These are phyloP conservation scores for Huntiella moniliformis DNA, from an alignment of 2,329 filamentous ascomycete species.

Conservation along the genomic window DNA sequence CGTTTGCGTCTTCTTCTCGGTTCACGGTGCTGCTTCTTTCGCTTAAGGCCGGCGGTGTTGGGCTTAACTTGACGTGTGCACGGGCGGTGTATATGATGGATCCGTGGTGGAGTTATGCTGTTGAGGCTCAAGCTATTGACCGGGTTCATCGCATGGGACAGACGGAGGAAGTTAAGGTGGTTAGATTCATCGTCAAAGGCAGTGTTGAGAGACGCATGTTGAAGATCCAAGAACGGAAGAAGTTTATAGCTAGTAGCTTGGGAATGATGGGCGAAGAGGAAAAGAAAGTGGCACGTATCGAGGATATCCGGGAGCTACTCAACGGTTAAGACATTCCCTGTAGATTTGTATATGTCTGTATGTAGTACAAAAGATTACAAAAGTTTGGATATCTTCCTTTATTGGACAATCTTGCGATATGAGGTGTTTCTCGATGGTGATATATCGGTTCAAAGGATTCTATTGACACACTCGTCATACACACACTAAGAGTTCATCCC, in stretches of 20 bases:
- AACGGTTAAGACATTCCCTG: no score
- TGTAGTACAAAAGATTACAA: no score
- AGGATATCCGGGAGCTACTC: constrained; percentile 83
- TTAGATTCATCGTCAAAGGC: constrained; percentile 70
- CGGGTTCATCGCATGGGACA: constrained; percentile 96
- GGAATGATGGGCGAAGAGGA: constrained; percentile 93
- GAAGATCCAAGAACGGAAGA: constrained; percentile 83
- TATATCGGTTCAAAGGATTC: no score
- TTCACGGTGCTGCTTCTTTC: constrained; percentile 67
- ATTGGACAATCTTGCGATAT: no score
- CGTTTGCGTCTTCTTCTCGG: constrained; percentile 42
- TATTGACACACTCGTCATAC: no score
- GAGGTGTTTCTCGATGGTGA: no score
- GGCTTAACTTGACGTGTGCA: constrained; percentile 77
- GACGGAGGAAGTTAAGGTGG: constrained; percentile 65
- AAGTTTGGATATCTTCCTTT: no score
- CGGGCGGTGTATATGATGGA: constrained; percentile 97
- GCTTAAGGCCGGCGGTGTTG: constrained; percentile 78
- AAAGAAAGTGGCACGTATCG: constrained; percentile 73
- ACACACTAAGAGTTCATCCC: no score
- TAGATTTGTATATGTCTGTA: no score
- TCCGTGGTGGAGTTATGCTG: constrained; percentile 96
- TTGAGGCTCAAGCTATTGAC: constrained; percentile 94
- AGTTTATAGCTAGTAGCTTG: constrained; percentile 82
- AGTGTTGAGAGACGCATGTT: constrained; percentile 95